phyloP scores from a whole-genome alignment of 805 yeast genomes.

The Nakazawaea ishiwadae region DNA sequence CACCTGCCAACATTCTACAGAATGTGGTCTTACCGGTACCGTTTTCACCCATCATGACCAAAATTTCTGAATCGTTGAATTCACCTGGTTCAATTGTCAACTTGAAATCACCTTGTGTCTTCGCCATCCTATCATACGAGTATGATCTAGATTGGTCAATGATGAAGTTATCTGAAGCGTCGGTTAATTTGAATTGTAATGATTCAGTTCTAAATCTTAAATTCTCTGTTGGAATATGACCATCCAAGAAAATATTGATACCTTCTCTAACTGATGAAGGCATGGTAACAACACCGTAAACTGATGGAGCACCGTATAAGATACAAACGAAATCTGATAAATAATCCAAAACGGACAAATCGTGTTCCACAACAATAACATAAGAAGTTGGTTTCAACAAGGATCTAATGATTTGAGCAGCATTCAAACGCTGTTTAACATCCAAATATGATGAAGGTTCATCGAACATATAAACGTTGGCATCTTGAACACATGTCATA shows the following conservation, averaged over 20 bases:
- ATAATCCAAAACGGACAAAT: constrained; percentile 94
- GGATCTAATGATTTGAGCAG: constrained; percentile 91
- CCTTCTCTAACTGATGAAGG: constrained; percentile 99
- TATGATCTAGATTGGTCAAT: constrained; percentile 77
- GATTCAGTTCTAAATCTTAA: constrained; percentile 96
- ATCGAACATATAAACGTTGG: constrained; percentile 98
- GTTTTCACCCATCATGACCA: constrained; percentile 99
- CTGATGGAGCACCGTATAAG: constrained; percentile 96
- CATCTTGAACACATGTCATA: constrained; percentile 92
- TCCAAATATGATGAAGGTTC: constrained; percentile 98
- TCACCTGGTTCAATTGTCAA: constrained; percentile 80
- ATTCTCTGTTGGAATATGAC: constrained; percentile 95
- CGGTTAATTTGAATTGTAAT: constrained; percentile 87
- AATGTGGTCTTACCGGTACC: constrained; percentile 99
- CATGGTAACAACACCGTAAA: constrained; percentile 96
- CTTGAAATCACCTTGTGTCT: constrained; percentile 96
- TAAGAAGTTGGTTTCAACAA: constrained; percentile 71
- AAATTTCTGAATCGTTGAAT: constrained; percentile 92
- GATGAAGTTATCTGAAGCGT: constrained; percentile 74
- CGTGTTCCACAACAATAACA: constrained; percentile 98
- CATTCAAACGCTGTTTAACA: constrained; percentile 97
- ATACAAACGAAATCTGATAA: constrained; percentile 96
- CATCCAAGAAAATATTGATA: constrained; percentile 96
- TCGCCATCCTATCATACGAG: constrained; percentile 73
- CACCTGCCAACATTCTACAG: constrained; percentile 94